Evolutionary conservation across 2,329 filamentous ascomycete species (phyloP).

Genomic region (Verticillium tricorpus): DNA sequence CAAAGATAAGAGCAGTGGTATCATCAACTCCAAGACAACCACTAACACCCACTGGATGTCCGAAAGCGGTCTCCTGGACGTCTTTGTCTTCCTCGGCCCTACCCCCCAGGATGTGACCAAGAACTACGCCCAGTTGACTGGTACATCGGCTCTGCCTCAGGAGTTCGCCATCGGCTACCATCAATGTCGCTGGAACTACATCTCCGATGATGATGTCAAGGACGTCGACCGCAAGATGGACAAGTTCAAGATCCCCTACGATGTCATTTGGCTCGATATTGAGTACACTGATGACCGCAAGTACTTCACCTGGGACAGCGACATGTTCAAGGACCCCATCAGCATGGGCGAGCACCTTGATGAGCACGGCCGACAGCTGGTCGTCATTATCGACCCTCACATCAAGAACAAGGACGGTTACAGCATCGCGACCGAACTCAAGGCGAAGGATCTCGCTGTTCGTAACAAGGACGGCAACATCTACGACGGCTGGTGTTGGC

Average conservation of each 20-base stretch:
- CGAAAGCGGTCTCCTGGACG: conserved; percentile 81
- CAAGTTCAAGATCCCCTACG: conserved; percentile 91
- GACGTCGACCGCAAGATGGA: conserved; percentile 97
- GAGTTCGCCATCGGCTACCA: conserved; percentile 92
- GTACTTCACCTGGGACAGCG: conserved; percentile 95
- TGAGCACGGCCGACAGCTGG: conserved; percentile 80
- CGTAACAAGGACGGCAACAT: conserved; percentile 85
- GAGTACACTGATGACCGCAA: conserved; percentile 97
- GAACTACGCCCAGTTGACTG: conserved; percentile 84
- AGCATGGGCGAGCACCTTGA: conserved; percentile 87
- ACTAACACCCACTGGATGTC: conserved; percentile 91
- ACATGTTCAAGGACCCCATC: conserved; percentile 81
- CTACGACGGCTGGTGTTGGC: conserved; percentile 99
- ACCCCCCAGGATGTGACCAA: conserved; percentile 77
- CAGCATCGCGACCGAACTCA: conserved; percentile 71
- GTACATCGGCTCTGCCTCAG: conserved; percentile 85
- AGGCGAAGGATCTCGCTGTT: conserved; percentile 76
- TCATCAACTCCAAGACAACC: conserved; percentile 64
- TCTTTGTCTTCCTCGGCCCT: conserved; percentile 92
- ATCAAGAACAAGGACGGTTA: conserved; percentile 91
- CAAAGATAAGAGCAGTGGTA: conserved; percentile 67
- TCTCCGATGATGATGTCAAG: conserved; percentile 93
- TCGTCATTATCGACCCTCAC: conserved; percentile 93
- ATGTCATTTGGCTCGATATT: conserved; percentile 98
- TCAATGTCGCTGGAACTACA: conserved; percentile 98